These are phyloP conservation scores for Adansonia digitata DNA, from an alignment of 345 rosid species.

Conservation along the genomic window DNA sequence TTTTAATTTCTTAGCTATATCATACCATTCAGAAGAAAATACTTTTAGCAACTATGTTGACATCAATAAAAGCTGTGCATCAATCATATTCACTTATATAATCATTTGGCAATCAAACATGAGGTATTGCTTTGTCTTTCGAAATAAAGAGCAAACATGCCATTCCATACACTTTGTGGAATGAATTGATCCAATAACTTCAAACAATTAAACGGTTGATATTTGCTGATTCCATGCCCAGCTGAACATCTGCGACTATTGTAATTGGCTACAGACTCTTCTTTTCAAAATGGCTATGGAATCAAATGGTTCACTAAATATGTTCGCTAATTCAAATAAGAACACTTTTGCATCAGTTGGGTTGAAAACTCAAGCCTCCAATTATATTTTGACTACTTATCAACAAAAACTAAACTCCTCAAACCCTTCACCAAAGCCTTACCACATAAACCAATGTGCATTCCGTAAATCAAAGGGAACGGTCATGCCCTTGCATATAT, in stretches of 20 bases:
- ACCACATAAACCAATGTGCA: not conserved
- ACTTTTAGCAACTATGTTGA: not conserved
- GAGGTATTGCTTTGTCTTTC: not conserved
- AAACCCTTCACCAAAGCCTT: constrained; percentile 4
- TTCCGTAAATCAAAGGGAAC: not conserved
- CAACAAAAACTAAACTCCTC: not conserved
- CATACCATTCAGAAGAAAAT: not conserved
- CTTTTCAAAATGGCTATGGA: not conserved
- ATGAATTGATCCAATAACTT: not conserved
- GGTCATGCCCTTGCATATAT: not conserved
- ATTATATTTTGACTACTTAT: not conserved
- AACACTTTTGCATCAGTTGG: not conserved
- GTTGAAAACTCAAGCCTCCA: not conserved
- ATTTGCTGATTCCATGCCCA: not conserved
- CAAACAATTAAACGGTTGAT: not conserved
- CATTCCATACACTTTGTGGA: not conserved
- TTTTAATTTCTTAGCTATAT: constrained; percentile 2
- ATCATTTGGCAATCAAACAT: not conserved
- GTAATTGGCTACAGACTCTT: not conserved
- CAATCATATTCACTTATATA: not conserved
- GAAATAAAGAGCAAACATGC: not conserved
- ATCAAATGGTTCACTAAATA: not conserved
- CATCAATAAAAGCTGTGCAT: not conserved
- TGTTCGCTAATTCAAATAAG: not conserved
- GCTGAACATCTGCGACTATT: not conserved